Evolutionary conservation across 176 grass and related monocot species (phyloP).

Genomic region (Aegilops speltoides): DNA sequence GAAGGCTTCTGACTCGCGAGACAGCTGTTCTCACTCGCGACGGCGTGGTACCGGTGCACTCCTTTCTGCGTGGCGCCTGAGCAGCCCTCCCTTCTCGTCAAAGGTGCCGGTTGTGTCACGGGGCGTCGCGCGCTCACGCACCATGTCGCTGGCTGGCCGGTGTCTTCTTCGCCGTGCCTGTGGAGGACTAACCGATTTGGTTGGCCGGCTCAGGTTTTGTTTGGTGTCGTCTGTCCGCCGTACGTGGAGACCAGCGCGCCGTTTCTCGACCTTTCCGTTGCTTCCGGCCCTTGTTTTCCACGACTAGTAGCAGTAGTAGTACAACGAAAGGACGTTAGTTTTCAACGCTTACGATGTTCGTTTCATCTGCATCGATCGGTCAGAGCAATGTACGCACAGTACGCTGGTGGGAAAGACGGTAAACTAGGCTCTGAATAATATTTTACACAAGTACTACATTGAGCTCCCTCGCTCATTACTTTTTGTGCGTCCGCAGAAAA

Average conservation of each 20-base stretch:
- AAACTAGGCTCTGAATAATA: too few relatives aligned
- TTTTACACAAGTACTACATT: background rate
- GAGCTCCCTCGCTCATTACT: too few relatives aligned
- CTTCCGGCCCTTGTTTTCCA: background rate
- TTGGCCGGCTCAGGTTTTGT: constrained; percentile 5
- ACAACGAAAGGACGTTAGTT: too few relatives aligned
- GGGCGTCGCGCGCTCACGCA: constrained; percentile 1
- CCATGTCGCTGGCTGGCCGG: background rate
- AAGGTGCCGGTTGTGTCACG: background rate
- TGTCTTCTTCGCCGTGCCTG: background rate
- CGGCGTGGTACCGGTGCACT: background rate
- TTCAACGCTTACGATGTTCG: background rate
- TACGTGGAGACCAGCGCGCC: background rate
- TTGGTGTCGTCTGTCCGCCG: background rate
- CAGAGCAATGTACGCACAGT: background rate
- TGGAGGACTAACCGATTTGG: constrained; percentile 18
- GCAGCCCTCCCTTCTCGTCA: background rate
- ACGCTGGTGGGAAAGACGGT: too few relatives aligned
- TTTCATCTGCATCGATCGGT: background rate
- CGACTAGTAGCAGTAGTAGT: background rate
- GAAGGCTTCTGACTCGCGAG: background rate
- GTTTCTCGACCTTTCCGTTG: background rate
- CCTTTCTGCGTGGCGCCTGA: constrained; percentile 24
- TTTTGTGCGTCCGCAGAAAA: background rate
- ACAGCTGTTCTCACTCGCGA: background rate